Base-by-base conservation (phyloP, 345 rosid species). In the Erodium maritimum region DNA sequence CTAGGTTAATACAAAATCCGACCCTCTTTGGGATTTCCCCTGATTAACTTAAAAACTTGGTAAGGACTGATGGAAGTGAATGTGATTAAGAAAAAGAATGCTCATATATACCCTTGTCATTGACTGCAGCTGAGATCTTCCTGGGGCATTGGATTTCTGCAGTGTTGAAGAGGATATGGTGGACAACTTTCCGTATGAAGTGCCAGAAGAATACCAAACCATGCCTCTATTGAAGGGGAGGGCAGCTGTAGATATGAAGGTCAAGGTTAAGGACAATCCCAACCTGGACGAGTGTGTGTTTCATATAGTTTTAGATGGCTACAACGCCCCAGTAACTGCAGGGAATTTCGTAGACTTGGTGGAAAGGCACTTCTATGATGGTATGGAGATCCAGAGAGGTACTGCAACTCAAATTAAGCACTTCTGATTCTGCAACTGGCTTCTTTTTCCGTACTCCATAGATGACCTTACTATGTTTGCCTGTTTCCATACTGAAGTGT, bases 51-150 rank as follows among this genome's bases (percentile, higher is more conserved):
- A 65, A 53, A 9, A 60, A 60, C 61, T 17, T 24, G 23, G 62
- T 71, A 63, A 64, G 73, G 77, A 58, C 64, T 57, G 16, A 29
- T 63, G 58, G 70, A 69, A 67, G 52, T 63, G 71, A 61, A 58
- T 64, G 71, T 64, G 65, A 58, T 64, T 62, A 68, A 77, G 80
- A 72, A 65, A 77, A 71, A 37, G 61, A 56, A 63, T 73, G 68
- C 93, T 85, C 93, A 85, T 85, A 77, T 68, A 79, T 65, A 85
- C 75, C 76, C 73, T 85, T 85, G 87, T 80, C 80, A 93, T 80
- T 86, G 87, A 93, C 94, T 93, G 95, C 99, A 93, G 99, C 96
- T 91, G 98, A 93, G 96, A 93, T 93, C 84, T 86, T 91, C 89
- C 83, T 93, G 87, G 99, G 88, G 99, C 91, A 88, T 91, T 91